Evolutionary conservation across 2,329 filamentous ascomycete species (phyloP).

Genomic region (Teratosphaeria gauchensis): DNA sequence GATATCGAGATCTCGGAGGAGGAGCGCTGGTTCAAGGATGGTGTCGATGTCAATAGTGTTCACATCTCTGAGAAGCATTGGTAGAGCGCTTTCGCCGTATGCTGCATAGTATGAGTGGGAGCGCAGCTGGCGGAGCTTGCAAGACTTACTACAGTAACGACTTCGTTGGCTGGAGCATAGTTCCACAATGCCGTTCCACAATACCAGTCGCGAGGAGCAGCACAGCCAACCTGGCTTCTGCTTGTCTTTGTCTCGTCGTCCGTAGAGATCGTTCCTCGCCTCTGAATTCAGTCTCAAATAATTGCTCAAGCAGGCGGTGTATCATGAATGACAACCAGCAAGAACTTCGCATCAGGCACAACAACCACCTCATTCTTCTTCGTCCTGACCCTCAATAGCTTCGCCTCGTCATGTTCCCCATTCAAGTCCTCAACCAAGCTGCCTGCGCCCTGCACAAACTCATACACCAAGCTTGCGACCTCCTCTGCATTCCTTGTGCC

Average conservation of each 20-base stretch:
- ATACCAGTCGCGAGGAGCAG: neutral
- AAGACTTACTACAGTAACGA: neutral
- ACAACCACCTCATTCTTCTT: conserved; percentile 79
- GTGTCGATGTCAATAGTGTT: conserved; percentile 58
- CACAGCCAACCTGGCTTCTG: neutral
- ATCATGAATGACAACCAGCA: conserved; percentile 72
- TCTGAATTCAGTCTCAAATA: too few relatives aligned
- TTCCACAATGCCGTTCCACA: too few relatives aligned
- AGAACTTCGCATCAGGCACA: conserved; percentile 68
- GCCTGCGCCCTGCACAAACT: conserved; percentile 60
- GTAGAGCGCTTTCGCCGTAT: conserved; percentile 23
- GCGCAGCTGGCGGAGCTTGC: neutral
- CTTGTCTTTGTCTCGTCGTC: neutral
- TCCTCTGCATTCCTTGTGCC: conserved; percentile 51
- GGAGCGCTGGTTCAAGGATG: conserved; percentile 61
- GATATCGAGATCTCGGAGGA: conserved; percentile 53
- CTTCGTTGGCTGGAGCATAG: neutral
- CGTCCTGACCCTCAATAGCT: conserved; percentile 65
- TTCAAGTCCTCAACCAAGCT: conserved; percentile 64
- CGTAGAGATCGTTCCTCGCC: neutral
- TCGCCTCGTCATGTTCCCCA: conserved; percentile 68
- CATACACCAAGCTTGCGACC: conserved; percentile 66
- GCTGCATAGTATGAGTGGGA: neutral
- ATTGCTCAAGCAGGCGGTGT: conserved; percentile 54
- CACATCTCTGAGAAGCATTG: conserved; percentile 59